These are phyloP conservation scores for Mucor velutinosus DNA, from an alignment of 371 early-diverging fungal species.

Conservation along the genomic window DNA sequence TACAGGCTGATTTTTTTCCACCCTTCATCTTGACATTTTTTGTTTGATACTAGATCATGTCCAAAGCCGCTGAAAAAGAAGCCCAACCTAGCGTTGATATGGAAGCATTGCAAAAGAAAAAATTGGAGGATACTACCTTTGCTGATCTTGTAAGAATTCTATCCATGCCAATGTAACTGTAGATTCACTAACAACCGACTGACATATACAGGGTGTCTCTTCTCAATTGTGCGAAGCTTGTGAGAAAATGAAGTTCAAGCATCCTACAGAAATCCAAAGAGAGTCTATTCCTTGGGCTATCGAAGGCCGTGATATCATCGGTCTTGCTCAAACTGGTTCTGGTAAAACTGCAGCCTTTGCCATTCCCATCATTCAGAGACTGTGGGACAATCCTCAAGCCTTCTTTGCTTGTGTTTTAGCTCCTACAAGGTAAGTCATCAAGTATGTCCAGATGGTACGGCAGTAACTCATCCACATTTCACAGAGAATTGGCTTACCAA, in stretches of 20 bases:
- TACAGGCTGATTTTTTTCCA: not conserved
- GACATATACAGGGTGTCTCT: conserved; percentile 70
- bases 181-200: not conserved
- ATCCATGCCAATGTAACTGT: not conserved
- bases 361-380: conserved; percentile 91
- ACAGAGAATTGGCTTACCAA: conserved; percentile 94
- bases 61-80: conserved; percentile 5
- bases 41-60: conserved; percentile 3
- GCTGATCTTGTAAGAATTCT: conserved; percentile 31
- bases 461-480: not conserved
- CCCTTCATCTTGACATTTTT: not conserved
- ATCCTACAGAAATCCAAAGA: conserved; percentile 93
- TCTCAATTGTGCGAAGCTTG: conserved; percentile 88
- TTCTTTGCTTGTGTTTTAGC: conserved; percentile 96
- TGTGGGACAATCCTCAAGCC: conserved; percentile 88
- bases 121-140: conserved; percentile 27
- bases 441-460: not conserved
- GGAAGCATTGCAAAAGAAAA: conserved; percentile 27
- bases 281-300: conserved; percentile 91
- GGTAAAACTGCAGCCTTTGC: conserved; percentile 96
- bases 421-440: conserved; percentile 82
- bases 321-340: conserved; percentile 97
- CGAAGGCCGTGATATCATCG: conserved; percentile 92
- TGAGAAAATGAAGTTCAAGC: conserved; percentile 83
- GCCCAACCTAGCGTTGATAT: conserved; percentile 25